Percentiles rank a stretch among this genome's conserved stretches.
Evolutionary conservation across 768 basidiomycete genomes (phyloP).

Genomic region (Lyophyllum atratum): DNA sequence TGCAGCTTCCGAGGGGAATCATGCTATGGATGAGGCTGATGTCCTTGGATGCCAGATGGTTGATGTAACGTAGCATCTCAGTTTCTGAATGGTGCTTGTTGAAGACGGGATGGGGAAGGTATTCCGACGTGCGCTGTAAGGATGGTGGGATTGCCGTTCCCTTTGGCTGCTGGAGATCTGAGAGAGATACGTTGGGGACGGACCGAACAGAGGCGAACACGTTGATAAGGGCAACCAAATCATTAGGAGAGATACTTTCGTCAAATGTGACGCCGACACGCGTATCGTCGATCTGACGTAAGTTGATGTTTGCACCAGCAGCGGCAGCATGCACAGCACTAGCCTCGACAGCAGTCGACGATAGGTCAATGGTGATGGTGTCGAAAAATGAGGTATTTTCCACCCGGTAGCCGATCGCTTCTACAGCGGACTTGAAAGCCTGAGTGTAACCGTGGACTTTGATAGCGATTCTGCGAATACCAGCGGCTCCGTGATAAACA

Average conservation of each 20-base stretch:
- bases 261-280: slow-evolving; percentile 90
- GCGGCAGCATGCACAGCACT: slow-evolving; percentile 72
- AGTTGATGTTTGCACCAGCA: slow-evolving; percentile 70
- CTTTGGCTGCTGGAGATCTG: slow-evolving; percentile 47
- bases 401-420: slow-evolving; percentile 72
- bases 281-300: slow-evolving; percentile 73
- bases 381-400: slow-evolving; percentile 86
- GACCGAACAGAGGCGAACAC: slow-evolving; percentile 75
- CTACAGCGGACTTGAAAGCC: slow-evolving; percentile 67
- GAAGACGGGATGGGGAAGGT: slow-evolving; percentile 88
- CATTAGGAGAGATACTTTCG: slow-evolving; percentile 79
- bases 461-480: slow-evolving; percentile 80
- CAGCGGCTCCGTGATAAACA: slow-evolving; percentile 91
- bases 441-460: slow-evolving; percentile 91
- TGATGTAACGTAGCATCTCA: slow-evolving; percentile 96
- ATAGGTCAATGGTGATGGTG: slow-evolving; percentile 80
- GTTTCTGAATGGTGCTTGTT: slow-evolving; percentile 98
- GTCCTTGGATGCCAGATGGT: slow-evolving; percentile 93
- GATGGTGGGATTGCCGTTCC: slow-evolving; percentile 51
- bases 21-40: slow-evolving; percentile 93
- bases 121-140: slow-evolving; percentile 64
- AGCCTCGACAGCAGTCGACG: slow-evolving; percentile 54
- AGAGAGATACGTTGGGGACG: slow-evolving; percentile 43
- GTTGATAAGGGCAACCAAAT: slow-evolving; percentile 77
- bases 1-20: slow-evolving; percentile 95